Base-by-base conservation (phyloP, 495 filamentous ascomycete genomes). In the Hypoxylon rickii region DNA sequence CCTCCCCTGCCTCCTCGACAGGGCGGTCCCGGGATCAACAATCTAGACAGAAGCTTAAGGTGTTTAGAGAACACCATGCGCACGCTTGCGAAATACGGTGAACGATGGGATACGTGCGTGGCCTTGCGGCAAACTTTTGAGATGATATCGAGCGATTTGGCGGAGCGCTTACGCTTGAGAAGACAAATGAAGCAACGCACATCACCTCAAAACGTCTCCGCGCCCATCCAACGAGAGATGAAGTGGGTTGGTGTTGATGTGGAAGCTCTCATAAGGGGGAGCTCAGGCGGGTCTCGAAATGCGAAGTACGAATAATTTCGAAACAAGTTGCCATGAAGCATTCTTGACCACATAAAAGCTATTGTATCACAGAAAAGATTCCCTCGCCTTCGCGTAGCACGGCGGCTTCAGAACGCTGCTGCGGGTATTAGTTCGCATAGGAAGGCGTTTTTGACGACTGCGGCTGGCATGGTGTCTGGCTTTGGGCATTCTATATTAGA, bases 51-150 rank as follows among this genome's bases (percentile, higher is more conserved):
- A 15, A 79, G 76, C 18, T 38, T 81, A 1, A 65, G 64, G 3
- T 75, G 76, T 7, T 46, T 83, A 5, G 73, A 76, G 17, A 70
- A 69, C 11, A 74, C 79, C 8, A 61, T 58, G 17, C 67, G 72
- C 5, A 77, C 76, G 3, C 61, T 83, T 11, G 67, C 70, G 16
- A 71, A 69, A 38, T 81, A 77, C 55, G 78, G 80, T 20, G 72
- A 76, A 37, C 69, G 78, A 3, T 83, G 79, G 79, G 72, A 78
- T 11, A 68, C 77, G 45, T 73, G 74, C 5, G 55, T 73, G 20
- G 58, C 72, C 7, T 65, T 82, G 0, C 67, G 66, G 41, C 59
- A 64, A 32, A 75, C 58, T 19, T 83, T 81, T 44, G 76, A 81
- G 32, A 57, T 58, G 38, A 65, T 67, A 2, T 74, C 73, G 3